A percentile compares a stretch with the other conserved stretches of the same genome.
Evolutionary conservation across 1,284 basidiomycete species (phyloP).

Genomic region (Trichosporon inkin): DNA sequence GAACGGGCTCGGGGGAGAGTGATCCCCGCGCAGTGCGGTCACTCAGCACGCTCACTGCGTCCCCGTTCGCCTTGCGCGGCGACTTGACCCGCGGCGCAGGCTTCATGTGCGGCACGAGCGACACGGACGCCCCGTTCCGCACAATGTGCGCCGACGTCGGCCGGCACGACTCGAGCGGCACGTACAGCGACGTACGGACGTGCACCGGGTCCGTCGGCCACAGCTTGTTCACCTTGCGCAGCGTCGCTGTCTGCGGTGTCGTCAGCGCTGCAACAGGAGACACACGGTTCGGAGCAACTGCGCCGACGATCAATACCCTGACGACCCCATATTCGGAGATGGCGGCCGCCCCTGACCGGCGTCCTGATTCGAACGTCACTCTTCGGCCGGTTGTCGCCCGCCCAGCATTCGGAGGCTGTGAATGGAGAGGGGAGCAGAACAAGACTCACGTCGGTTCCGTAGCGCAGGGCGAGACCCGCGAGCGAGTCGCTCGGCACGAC

Average conservation of each 20-base stretch:
- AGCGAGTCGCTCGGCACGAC: conserved; percentile 70
- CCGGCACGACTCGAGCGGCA: conserved; percentile 58
- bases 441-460: conserved; percentile 65
- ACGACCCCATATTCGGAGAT: neutral
- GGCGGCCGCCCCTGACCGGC: neutral
- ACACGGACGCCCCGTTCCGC: conserved; percentile 39
- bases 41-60: conserved; percentile 11
- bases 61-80: conserved; percentile 24
- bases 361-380: too few relatives aligned
- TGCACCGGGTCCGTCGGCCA: conserved; percentile 88
- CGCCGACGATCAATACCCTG: neutral
- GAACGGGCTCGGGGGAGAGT: neutral
- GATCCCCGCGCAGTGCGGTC: neutral
- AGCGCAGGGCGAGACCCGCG: conserved; percentile 76
- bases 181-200: conserved; percentile 71
- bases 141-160: conserved; percentile 40
- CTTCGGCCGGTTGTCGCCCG: neutral
- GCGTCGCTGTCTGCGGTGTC: conserved; percentile 56
- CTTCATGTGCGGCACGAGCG: conserved; percentile 32
- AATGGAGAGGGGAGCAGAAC: neutral
- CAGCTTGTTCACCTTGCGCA: conserved; percentile 79
- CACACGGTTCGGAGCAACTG: neutral
- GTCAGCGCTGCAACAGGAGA: neutral
- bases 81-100: neutral
- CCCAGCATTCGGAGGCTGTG: too few relatives aligned